phyloP scores from a whole-genome alignment of 2,329 filamentous ascomycete species.

The Sporothrix pseudoabietina region DNA sequence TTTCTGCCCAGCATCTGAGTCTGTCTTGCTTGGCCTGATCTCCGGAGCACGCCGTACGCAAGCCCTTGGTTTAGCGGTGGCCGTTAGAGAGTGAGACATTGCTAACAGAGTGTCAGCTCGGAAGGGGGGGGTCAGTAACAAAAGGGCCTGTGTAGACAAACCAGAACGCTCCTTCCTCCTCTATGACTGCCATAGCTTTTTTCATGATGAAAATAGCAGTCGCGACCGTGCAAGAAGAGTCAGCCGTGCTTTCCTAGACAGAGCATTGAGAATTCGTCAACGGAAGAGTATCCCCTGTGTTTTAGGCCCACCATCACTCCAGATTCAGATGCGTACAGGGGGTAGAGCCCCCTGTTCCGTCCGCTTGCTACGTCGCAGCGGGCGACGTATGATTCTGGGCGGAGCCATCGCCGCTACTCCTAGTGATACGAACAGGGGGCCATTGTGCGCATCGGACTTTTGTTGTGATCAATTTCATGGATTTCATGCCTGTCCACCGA shows the following conservation, averaged over 20 bases:
- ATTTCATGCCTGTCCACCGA: not conserved
- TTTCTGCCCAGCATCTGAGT: not conserved
- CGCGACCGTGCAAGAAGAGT: not conserved
- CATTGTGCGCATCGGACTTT: not conserved
- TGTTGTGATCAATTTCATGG: not conserved
- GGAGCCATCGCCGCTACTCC: slow-evolving; percentile 15
- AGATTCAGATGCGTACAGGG: slow-evolving; percentile 3
- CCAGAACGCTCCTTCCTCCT: not conserved
- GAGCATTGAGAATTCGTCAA: not conserved
- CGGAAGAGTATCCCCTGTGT: not conserved
- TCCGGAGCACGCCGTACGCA: slow-evolving; percentile 7
- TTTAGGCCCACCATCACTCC: not conserved
- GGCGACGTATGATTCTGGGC: slow-evolving; percentile 11
- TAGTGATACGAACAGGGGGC: not conserved
- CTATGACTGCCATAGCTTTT: not conserved
- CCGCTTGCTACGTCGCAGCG: not conserved
- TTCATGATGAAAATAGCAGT: not conserved
- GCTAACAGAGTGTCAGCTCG: slow-evolving; percentile 7
- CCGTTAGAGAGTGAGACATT: slow-evolving; percentile 21
- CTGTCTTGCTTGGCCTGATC: not conserved
- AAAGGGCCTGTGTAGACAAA: not conserved
- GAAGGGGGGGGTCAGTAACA: not conserved
- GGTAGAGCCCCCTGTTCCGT: not conserved
- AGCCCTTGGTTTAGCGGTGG: not conserved
- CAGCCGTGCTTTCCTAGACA: not conserved